phyloP scores from a whole-genome alignment of 1,284 basidiomycete genomes.

The Ustilago xerochloae region DNA sequence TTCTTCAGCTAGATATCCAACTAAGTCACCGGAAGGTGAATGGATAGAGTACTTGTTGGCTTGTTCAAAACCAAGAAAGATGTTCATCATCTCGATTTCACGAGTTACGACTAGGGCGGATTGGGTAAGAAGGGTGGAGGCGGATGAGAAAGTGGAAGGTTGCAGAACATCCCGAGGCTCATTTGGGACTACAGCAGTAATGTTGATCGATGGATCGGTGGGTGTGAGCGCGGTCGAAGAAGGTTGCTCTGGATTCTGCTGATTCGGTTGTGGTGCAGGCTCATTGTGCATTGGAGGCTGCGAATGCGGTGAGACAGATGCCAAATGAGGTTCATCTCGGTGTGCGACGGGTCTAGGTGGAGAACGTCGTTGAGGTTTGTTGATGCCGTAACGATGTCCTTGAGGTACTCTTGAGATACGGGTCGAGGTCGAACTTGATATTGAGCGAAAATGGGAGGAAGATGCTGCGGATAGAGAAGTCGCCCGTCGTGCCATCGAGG shows the following conservation, averaged over 20 bases:
- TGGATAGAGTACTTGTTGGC: conserved; percentile 56
- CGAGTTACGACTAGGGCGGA: conserved; percentile 54
- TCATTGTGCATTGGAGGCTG: background rate
- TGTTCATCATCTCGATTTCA: conserved; percentile 58
- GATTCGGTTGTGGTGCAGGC: background rate
- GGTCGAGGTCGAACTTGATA: background rate
- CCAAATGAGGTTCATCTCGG: background rate
- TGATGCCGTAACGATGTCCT: conserved; percentile 13
- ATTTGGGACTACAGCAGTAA: conserved; percentile 29
- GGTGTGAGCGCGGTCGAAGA: background rate
- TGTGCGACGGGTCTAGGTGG: background rate
- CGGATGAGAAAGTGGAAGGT: conserved; percentile 15
- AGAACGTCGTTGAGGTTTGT: conserved; percentile 12
- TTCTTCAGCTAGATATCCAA: conserved; percentile 55
- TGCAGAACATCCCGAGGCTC: conserved; percentile 41
- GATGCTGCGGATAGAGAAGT: background rate
- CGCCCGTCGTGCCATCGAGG: background rate
- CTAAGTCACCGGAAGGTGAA: conserved; percentile 36
- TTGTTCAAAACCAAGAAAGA: conserved; percentile 59
- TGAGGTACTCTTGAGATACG: conserved; percentile 5
- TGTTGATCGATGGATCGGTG: conserved; percentile 26
- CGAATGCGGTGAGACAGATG: background rate
- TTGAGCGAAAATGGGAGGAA: background rate
- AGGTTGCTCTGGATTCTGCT: background rate
- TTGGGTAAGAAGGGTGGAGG: conserved; percentile 44